Evolutionary conservation across 495 filamentous ascomycete species (phyloP), one percentile per base, ranked within the genome.

Genomic region (Penicillium riverlandense): DNA sequence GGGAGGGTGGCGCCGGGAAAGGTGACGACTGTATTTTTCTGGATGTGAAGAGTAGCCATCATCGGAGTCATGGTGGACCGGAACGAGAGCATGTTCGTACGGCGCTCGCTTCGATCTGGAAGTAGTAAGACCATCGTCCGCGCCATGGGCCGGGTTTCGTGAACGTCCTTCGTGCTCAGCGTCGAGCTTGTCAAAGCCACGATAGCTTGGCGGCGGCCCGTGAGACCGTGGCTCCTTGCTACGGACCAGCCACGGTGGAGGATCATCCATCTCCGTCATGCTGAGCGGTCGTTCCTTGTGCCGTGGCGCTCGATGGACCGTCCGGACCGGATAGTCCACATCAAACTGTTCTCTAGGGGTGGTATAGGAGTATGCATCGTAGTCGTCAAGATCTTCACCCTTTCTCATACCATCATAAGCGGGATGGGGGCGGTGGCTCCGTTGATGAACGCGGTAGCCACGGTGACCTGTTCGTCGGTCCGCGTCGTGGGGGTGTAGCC

Each of bases 291-390:
- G 75, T 38, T 81, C 77, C 7, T 68, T 49, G 5, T 72, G 55
- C 47, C 76, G 79, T 11, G 75, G 71, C 11, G 68, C 55, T 29
- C 75, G 71, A 33, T 62, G 67, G 39, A 68, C 65, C 40, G 62
- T 60, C 44, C 72, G 61, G 44, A 65, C 61, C 62, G 69, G 58
- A 63, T 79, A 69, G 46, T 88, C 84, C 37, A 80, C 79, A 34
- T 84, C 73, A 30, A 80, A 83, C 39, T 85, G 67, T 46, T 88
- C 84, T 49, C 78, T 71, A 8, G 82, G 78, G 22, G 78, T 83
- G 5, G 84, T 88, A 49, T 88, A 88, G 38, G 84, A 83, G 54
- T 82, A 88, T 1, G 79, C 79, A 53, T 70, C 59, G 37, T 66
- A 65, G 34, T 81, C 71, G 33, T 83, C 80, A 40, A 80, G 77